Conservation (phyloP, 2,329 filamentous ascomycete species). For the Colletotrichum lupini region DNA sequence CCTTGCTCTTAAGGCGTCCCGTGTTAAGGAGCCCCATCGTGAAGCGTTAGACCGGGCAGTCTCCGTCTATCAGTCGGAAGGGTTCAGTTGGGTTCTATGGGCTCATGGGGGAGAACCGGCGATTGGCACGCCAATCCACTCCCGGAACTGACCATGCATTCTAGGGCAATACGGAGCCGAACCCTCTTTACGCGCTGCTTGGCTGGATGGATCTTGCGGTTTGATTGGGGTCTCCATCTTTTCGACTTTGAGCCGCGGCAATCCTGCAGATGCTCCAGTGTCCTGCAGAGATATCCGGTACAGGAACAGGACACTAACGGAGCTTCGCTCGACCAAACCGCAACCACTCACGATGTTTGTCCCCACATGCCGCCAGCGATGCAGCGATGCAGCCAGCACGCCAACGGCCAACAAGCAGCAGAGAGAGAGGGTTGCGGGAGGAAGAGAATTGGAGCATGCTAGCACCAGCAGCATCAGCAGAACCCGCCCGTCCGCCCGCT, state of each 20-base stretch:
- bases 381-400: constrained; percentile 8
- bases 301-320: constrained; percentile 6
- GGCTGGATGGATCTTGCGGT: constrained; percentile 16
- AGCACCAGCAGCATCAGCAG: constrained; percentile 1
- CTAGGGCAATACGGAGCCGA: constrained; percentile 20
- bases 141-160: constrained; percentile 8
- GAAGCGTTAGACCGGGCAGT: constrained; percentile 21
- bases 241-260: constrained; percentile 24
- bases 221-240: constrained; percentile 32
- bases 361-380: constrained; percentile 1
- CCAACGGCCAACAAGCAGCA: not conserved
- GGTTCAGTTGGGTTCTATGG: constrained; percentile 18
- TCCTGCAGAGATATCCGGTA: constrained; percentile 1
- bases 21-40: constrained; percentile 16
- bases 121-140: constrained; percentile 21
- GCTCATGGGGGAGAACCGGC: not conserved
- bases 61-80: constrained; percentile 29
- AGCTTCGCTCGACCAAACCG: not conserved
- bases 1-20: constrained; percentile 1
- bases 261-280: constrained; percentile 21
- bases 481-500: constrained; percentile 8
- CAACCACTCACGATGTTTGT: not conserved
- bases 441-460: not conserved
- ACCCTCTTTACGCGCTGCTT: constrained; percentile 13
- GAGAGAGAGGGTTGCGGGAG: no score